A percentile compares a stretch with the other conserved stretches of the same genome.
Conservation (phyloP, 148 eudicot species). For the Pouteria glomerata region DNA sequence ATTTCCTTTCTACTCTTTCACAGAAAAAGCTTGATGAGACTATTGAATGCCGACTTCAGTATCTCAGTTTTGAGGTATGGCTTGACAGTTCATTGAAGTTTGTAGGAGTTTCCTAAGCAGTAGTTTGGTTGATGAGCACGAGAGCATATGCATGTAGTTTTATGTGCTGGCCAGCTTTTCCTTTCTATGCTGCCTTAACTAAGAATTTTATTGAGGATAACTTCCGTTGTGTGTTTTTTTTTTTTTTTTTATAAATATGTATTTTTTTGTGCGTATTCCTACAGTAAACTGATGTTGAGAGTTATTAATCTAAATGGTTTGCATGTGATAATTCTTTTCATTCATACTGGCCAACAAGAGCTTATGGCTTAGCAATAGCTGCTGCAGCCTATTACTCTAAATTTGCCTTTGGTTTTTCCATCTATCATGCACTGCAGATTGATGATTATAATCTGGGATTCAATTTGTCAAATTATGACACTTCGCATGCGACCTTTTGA, state of each 20-base stretch:
- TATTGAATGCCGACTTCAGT: constrained; percentile 51
- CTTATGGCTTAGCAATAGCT: not conserved
- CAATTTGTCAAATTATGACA: not conserved
- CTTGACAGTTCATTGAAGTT: not conserved
- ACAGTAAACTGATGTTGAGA: too few species aligned
- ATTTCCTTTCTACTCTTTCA: too few species aligned
- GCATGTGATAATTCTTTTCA: not conserved
- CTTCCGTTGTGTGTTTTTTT: not conserved
- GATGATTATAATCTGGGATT: not conserved
- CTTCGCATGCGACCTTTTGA: not conserved
- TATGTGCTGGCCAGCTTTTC: not conserved
- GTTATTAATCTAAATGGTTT: not conserved
- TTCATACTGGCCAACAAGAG: not conserved
- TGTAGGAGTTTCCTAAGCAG: not conserved
- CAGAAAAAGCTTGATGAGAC: constrained; percentile 71
- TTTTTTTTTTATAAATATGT: not conserved
- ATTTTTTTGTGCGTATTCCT: too few species aligned
- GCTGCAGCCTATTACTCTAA: not conserved
- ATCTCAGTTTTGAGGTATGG: constrained; percentile 89
- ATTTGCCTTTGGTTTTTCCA: not conserved
- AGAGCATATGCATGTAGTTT: not conserved
- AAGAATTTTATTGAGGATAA: not conserved
- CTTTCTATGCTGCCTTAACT: not conserved
- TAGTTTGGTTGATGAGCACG: not conserved
- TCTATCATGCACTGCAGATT: not conserved